These are phyloP conservation scores for Drosera spatulata DNA, from an alignment of 179 eudicot genomes.

Conservation along the genomic window DNA sequence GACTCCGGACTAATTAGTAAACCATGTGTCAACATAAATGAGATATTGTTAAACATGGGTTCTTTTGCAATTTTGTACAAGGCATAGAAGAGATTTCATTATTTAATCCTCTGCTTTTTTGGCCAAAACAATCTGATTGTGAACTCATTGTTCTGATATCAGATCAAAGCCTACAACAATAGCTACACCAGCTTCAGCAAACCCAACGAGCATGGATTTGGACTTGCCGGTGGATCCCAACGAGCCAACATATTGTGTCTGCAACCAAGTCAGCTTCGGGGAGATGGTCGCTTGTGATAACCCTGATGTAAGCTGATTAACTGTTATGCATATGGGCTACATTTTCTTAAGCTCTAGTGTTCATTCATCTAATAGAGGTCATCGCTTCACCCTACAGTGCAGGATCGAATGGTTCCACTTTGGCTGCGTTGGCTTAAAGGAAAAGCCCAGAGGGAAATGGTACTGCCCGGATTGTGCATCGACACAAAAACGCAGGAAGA, in stretches of 20 bases:
- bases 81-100: too few relatives aligned
- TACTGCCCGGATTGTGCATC: conserved; percentile 71
- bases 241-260: conserved; percentile 91
- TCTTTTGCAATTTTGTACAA: too few relatives aligned
- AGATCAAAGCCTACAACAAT: conserved; percentile 31
- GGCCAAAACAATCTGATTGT: background rate
- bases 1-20: too few relatives aligned
- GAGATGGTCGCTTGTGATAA: conserved; percentile 99
- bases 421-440: conserved; percentile 86
- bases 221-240: conserved; percentile 98
- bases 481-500: conserved; percentile 49
- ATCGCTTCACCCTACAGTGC: conserved; percentile 43
- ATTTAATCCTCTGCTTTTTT: background rate
- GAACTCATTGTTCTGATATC: background rate
- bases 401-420: conserved; percentile 98
- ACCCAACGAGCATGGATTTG: conserved; percentile 77
- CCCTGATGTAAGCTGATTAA: conserved; percentile 47
- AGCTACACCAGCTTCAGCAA: conserved; percentile 30
- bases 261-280: conserved; percentile 98
- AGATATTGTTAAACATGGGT: too few relatives aligned
- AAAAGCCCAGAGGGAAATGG: conserved; percentile 93
- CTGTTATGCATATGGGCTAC: background rate
- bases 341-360: background rate
- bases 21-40: too few relatives aligned
- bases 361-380: conserved; percentile 11